Base-by-base conservation (phyloP, 768 basidiomycete genomes). In the Postia placenta region DNA sequence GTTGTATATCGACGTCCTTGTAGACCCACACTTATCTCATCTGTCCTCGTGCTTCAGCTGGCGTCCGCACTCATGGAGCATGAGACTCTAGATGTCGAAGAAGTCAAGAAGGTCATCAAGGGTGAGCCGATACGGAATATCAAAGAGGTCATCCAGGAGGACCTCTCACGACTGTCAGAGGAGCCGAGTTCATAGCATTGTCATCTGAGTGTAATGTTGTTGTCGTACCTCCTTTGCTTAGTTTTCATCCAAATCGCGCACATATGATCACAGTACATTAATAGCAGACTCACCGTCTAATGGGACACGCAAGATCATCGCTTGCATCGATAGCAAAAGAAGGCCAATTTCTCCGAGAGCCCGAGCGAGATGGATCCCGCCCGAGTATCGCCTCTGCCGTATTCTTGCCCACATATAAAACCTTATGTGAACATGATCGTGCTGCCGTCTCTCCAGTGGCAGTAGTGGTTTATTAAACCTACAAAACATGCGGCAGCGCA, bases 11-110 rank as follows among this genome's bases (percentile, higher is more conserved):
- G 43, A 15, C 42, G 12, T 36, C 15, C 38, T 39, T 25, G 33
- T 43, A 44, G 24, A 14, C 47, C 20, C n/a, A 5, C 2, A 7
- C 45, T 24, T 39, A 23, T 41, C 55, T 45, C 9, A n/a, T 37
- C 36, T 43, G 38, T n/a, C 45, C 28, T 39, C 40, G 11, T 15
- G 22, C 24, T 22, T 24, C 55, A 93, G 92, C 80, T 98, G 35
- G 94, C 95, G 1, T 78, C 79, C 47, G 95, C 95, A 9, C 71
- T 99, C 50, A 86, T 99, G 11, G 93, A 97, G 64, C 87, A 95
- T 67, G 95, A 99, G 72, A 97, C 95, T 17, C 71, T 99, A 55
- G 83, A 85, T 56, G 73, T 79, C 35, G 85, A 89, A 9, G 92
- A 99, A 66, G 94, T 97, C 15, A 72, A 76, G 60, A 84, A 79